These are phyloP conservation scores for Amniculicola lignicola DNA, from an alignment of 495 filamentous ascomycete species.

Conservation along the genomic window DNA sequence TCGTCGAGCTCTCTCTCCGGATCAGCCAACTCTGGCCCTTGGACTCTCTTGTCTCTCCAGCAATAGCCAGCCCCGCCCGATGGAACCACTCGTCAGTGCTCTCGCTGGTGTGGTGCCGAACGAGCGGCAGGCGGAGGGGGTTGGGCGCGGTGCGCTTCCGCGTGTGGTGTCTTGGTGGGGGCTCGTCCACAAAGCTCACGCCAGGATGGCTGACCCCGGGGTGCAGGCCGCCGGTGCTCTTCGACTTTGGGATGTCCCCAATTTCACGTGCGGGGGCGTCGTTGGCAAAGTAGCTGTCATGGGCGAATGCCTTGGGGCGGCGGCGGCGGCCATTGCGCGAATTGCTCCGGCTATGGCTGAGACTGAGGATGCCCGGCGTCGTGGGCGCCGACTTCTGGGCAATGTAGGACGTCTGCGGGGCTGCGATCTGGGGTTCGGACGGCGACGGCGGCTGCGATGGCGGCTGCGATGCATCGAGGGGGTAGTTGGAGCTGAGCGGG, in stretches of 20 bases:
- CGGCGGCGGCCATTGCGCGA: constrained; percentile 30
- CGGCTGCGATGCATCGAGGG: constrained; percentile 32
- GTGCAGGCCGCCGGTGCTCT: constrained; percentile 37
- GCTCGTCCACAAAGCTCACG: constrained; percentile 8
- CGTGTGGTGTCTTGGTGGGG: constrained; percentile 15
- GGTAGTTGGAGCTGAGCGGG: constrained; percentile 37
- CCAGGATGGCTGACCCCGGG: constrained; percentile 8
- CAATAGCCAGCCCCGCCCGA: constrained; percentile 39
- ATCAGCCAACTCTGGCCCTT: constrained; percentile 45
- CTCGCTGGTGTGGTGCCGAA: constrained; percentile 27
- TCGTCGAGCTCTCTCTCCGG: constrained; percentile 38
- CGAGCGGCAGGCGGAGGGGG: constrained; percentile 2
- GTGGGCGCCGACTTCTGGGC: constrained; percentile 40
- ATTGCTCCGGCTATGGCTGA: constrained; percentile 38
- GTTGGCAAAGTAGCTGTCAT: constrained; percentile 32
- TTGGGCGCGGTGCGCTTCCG: constrained; percentile 16
- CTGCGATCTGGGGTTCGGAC: constrained; percentile 2
- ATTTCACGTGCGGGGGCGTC: constrained; percentile 18
- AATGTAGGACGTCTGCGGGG: constrained; percentile 40
- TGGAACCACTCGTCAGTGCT: constrained; percentile 41
- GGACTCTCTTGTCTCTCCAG: constrained; percentile 37
- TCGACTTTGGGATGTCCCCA: constrained; percentile 38
- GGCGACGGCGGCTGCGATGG: constrained; percentile 23
- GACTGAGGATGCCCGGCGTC: constrained; percentile 43
- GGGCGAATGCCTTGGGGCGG: constrained; percentile 14